Evolutionary conservation across 2,329 filamentous ascomycete genomes (phyloP).

Genomic region (Fusarium sp.): DNA sequence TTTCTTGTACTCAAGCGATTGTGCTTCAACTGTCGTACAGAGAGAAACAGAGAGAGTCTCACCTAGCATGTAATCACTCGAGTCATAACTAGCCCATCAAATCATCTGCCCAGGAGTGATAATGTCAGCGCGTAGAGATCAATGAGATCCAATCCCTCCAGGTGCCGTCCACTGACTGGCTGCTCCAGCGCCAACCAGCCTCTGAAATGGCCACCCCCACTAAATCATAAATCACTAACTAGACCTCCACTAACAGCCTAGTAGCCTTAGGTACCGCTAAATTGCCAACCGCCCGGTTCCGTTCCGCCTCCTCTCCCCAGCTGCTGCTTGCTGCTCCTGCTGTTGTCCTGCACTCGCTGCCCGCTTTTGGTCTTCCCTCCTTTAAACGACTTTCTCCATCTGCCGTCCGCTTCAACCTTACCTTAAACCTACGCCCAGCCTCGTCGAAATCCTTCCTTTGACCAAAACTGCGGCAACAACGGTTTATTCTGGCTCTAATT

Average conservation of each 20-base stretch:
- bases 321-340: background rate
- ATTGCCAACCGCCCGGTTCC: conserved; percentile 28
- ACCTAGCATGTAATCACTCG: background rate
- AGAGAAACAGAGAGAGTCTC: background rate
- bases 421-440: conserved; percentile 34
- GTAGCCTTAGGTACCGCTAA: conserved; percentile 11
- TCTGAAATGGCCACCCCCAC: conserved; percentile 17
- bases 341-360: background rate
- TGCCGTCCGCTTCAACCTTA: conserved; percentile 32
- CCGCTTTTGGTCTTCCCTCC: conserved; percentile 22
- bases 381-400: conserved; percentile 36
- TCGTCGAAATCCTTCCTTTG: conserved; percentile 19
- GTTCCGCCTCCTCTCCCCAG: conserved; percentile 22
- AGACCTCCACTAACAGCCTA: background rate
- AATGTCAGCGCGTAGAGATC: conserved; percentile 21
- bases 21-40: background rate
- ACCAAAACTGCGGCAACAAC: conserved; percentile 15
- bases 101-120: background rate
- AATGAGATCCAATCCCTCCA: background rate
- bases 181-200: conserved; percentile 24
- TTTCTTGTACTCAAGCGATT: background rate
- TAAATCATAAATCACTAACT: background rate
- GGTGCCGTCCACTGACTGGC: conserved; percentile 7
- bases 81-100: background rate
- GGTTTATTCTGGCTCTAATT: conserved; percentile 13